Percentiles rank a stretch among this genome's conserved stretches.
These are phyloP conservation scores for Colletotrichum ledebouriae DNA, from an alignment of 2,329 filamentous ascomycete genomes.

Conservation along the genomic window DNA sequence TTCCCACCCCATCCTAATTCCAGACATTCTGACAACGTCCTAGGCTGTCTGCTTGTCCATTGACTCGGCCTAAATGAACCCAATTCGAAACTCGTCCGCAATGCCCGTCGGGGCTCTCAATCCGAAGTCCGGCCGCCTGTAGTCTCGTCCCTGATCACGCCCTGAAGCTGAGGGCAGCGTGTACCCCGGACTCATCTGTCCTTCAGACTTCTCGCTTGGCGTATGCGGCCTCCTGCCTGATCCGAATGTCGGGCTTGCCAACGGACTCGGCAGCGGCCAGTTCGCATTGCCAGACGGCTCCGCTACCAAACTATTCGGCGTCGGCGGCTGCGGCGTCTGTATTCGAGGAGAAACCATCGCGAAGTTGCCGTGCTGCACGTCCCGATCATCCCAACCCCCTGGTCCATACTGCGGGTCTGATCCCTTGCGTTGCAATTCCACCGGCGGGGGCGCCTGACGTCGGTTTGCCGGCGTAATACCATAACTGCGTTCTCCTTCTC, in stretches of 20 bases:
- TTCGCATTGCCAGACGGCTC: conserved; percentile 31
- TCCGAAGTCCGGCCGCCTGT: conserved; percentile 39
- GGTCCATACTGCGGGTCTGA: conserved; percentile 28
- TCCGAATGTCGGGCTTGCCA: conserved; percentile 40
- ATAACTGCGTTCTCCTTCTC: conserved; percentile 39
- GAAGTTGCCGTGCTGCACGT: conserved; percentile 32
- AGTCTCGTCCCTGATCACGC: conserved; percentile 6
- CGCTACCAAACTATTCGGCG: conserved; percentile 14
- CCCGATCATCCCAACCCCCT: conserved; percentile 27
- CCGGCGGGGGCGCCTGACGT: conserved; percentile 36
- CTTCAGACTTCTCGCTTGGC: conserved; percentile 30
- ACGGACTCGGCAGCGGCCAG: conserved; percentile 38
- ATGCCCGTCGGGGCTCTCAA: conserved; percentile 42
- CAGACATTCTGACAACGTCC: too few species aligned
- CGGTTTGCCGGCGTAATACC: conserved; percentile 41
- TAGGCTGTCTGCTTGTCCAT: not conserved
- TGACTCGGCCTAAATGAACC: conserved; percentile 33
- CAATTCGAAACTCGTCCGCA: conserved; percentile 42
- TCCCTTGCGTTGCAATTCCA: conserved; percentile 36
- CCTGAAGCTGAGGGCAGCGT: conserved; percentile 1
- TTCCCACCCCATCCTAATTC: not conserved
- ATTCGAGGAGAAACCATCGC: conserved; percentile 34
- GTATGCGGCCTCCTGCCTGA: conserved; percentile 30
- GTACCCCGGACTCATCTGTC: conserved; percentile 25
- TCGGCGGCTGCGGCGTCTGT: conserved; percentile 29